Evolutionary conservation across 2,329 filamentous ascomycete species (phyloP).

Genomic region (Chaetomiaceae sp.): DNA sequence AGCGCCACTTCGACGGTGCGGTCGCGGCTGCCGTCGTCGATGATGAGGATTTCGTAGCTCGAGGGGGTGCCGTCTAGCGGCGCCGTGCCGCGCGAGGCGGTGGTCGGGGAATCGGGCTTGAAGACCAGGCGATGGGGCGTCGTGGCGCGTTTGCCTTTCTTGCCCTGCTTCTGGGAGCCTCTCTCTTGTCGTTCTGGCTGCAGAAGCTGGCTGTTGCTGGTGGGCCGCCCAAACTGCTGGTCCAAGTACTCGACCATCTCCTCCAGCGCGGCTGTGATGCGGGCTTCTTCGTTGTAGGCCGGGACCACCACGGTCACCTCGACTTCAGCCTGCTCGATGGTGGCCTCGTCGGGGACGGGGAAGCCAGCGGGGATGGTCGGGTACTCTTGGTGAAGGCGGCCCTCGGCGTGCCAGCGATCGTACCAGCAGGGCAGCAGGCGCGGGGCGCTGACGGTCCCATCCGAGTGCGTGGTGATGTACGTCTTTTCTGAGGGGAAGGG

Average conservation of each 20-base stretch:
- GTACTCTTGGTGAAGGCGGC: slow-evolving; percentile 43
- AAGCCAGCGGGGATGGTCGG: slow-evolving; percentile 35
- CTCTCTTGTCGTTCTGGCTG: slow-evolving; percentile 1
- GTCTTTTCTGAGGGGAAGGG: slow-evolving; percentile 75
- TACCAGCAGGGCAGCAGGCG: slow-evolving; percentile 79
- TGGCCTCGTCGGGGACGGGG: slow-evolving; percentile 43
- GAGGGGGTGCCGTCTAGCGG: slow-evolving; percentile 18
- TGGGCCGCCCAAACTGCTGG: slow-evolving; percentile 59
- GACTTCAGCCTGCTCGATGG: slow-evolving; percentile 71
- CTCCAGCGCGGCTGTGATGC: slow-evolving; percentile 77
- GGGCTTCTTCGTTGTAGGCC: slow-evolving; percentile 88
- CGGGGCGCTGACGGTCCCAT: slow-evolving; percentile 45
- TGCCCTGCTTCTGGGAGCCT: slow-evolving; percentile 24
- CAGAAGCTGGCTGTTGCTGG: slow-evolving; percentile 26
- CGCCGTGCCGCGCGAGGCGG: slow-evolving; percentile 13
- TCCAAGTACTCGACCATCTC: slow-evolving; percentile 88
- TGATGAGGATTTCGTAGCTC: slow-evolving; percentile 89
- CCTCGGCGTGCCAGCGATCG: slow-evolving; percentile 65
- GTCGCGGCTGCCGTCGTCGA: slow-evolving; percentile 87
- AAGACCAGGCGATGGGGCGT: slow-evolving; percentile 32
- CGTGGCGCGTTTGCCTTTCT: slow-evolving; percentile 25
- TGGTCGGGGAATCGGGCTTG: slow-evolving; percentile 36
- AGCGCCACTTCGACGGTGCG: slow-evolving; percentile 74
- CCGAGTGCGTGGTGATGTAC: slow-evolving; percentile 69
- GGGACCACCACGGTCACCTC: slow-evolving; percentile 89